Evolutionary conservation across 768 basidiomycete genomes (phyloP).

Genomic region (Leucocoprinus birnbaumii): DNA sequence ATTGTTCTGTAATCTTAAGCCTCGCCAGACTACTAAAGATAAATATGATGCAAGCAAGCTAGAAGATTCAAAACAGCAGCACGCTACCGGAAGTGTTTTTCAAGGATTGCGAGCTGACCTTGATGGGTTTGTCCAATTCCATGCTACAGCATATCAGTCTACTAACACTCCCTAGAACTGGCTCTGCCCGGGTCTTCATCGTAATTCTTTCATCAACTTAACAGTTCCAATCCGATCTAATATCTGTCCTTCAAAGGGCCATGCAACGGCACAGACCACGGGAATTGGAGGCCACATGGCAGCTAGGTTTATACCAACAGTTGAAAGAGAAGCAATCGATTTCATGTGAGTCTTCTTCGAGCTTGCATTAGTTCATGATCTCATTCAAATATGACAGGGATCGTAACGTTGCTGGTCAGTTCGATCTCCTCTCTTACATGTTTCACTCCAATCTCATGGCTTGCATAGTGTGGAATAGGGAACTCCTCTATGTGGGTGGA

Average conservation of each 20-base stretch:
- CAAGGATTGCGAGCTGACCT: conserved; percentile 85
- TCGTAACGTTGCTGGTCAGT: conserved; percentile 71
- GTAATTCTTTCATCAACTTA: conserved; percentile 34
- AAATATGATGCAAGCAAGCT: conserved; percentile 73
- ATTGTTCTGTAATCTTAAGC: background rate
- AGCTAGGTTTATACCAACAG: conserved; percentile 90
- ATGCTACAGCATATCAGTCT: too few relatives aligned
- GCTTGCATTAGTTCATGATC: background rate
- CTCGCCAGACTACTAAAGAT: conserved; percentile 64
- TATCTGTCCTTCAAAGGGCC: conserved; percentile 49
- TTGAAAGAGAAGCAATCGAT: conserved; percentile 92
- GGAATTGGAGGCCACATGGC: conserved; percentile 67
- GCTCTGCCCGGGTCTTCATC: conserved; percentile 81
- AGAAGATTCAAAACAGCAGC: conserved; percentile 59
- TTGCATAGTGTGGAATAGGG: conserved; percentile 80
- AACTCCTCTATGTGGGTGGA: conserved; percentile 83
- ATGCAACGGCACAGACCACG: conserved; percentile 90
- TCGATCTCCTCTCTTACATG: background rate
- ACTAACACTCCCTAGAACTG: conserved; percentile 50
- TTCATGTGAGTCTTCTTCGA: conserved; percentile 56
- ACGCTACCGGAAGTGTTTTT: conserved; percentile 77
- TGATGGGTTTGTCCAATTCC: conserved; percentile 67
- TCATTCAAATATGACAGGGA: conserved; percentile 45
- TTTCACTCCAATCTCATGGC: conserved; percentile 8
- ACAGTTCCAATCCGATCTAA: background rate